phyloP scores from a whole-genome alignment of 768 basidiomycete genomes.

The Coprinopsis cinerea region DNA sequence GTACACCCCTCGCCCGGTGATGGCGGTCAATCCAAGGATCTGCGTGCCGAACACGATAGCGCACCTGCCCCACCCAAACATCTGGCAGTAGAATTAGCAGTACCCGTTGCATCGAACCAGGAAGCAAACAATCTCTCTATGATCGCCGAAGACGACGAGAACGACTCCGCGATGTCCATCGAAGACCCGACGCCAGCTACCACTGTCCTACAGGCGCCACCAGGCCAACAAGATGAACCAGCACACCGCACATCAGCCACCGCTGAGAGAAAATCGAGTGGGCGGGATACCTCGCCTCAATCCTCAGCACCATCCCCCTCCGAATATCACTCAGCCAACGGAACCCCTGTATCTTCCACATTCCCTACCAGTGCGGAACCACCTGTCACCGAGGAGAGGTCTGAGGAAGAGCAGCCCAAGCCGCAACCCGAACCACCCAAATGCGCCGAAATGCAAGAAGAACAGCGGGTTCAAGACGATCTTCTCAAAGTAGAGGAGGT shows the following conservation, averaged over 20 bases:
- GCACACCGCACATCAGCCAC: background rate
- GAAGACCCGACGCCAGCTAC: background rate
- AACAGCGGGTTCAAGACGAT: background rate
- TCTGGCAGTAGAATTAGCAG: no score
- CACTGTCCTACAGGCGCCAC: background rate
- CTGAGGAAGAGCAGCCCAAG: background rate
- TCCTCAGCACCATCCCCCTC: conserved; percentile 2
- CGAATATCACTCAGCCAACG: conserved; percentile 10
- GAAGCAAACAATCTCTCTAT: conserved; percentile 50
- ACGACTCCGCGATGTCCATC: background rate
- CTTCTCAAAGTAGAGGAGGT: background rate
- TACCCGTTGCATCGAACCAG: conserved; percentile 11
- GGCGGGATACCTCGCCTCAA: background rate
- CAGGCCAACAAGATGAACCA: background rate
- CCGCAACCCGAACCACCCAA: background rate
- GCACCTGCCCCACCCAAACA: no score
- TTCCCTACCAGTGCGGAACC: conserved; percentile 1
- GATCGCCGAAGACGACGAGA: conserved; percentile 68
- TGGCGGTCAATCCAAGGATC: no score
- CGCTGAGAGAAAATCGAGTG: background rate
- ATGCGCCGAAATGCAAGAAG: background rate
- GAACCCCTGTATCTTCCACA: conserved; percentile 5
- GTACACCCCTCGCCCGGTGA: no score
- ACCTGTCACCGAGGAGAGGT: conserved; percentile 16
- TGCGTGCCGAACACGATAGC: no score